These are phyloP conservation scores for Paramyrothecium roridum DNA, from an alignment of 2,329 filamentous ascomycete species.

Conservation along the genomic window DNA sequence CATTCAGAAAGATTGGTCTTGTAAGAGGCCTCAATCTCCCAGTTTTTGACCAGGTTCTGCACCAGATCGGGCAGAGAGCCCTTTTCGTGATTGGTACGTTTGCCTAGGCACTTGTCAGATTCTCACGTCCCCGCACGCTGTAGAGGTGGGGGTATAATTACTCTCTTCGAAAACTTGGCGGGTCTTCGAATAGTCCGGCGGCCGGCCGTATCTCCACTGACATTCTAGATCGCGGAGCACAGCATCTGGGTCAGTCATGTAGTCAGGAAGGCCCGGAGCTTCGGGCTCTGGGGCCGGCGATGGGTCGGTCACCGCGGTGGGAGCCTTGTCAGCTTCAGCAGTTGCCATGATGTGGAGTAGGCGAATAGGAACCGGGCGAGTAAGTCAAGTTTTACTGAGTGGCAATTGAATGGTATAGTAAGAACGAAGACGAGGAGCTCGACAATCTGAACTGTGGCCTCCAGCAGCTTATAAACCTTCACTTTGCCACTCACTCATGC, in stretches of 20 bases:
- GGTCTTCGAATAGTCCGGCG: not conserved
- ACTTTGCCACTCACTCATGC: no score
- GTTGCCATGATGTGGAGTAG: no score
- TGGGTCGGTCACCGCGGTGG: not conserved
- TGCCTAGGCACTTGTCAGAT: not conserved
- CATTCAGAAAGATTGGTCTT: slow-evolving; percentile 60
- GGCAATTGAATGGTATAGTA: no score
- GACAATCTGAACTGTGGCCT: no score
- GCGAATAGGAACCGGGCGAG: no score
- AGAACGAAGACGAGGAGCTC: no score
- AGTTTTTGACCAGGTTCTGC: slow-evolving; percentile 70
- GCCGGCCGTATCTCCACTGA: not conserved
- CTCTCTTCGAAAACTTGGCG: not conserved
- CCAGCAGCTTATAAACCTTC: no score
- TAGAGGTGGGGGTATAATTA: not conserved
- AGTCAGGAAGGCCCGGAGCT: not conserved
- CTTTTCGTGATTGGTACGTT: not conserved
- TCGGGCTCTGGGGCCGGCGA: not conserved
- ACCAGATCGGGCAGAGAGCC: slow-evolving; percentile 58
- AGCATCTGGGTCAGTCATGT: slow-evolving; percentile 1
- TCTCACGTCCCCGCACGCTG: not conserved
- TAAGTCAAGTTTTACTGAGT: no score
- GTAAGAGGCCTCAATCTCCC: slow-evolving; percentile 70
- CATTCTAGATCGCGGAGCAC: not conserved
- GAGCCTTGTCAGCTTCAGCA: not conserved